Evolutionary conservation across 352 stramenopile genomes (phyloP), one percentile per base, ranked within the genome.

Genomic region (Blastocystis hominis): DNA sequence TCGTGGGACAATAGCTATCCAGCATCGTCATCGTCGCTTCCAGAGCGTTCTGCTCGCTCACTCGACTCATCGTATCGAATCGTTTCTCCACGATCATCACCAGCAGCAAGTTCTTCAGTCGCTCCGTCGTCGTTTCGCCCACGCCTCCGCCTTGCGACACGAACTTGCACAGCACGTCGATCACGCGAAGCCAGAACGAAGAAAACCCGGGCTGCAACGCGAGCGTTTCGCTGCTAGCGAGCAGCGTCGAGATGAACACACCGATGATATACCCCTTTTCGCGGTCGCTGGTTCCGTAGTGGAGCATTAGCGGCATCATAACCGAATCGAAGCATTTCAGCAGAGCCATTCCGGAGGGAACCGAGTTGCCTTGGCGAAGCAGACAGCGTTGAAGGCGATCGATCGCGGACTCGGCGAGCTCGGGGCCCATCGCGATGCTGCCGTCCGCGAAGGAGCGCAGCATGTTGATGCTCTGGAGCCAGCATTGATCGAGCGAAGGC

Each of bases 21-120:
- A 84, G 38, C 72, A 84, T 84, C 24, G 72, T 84, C 72, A 84
- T 84, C 13, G 72, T 84, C 13, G 72, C 72, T 53, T 84, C 72
- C 72, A 84, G 36, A 30, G 62, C 55, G 44, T 84, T 53, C 50
- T 84, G 72, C 55, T 53, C 72, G 20, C 44, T 30, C n/a, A 68
- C 72, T 34, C n/a, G 20, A 46, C 53, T 84, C 55, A 84, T 68
- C 36, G 42, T 61, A 6, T 84, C 72, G 40, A 84, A 68, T 20
- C 72, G 20, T 36, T 61, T 61, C 55, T 84, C 72, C 72, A 84
- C 72, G 30, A 59, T 84, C 72, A 84, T 84, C 50, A 84, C 72
- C 44, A 84, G 30, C 2, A 84, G 24, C 72, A 84, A 34, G 1
- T 84, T 84, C 72, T 84, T 84, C 72, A 84, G 59, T n/a, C 72